Evolutionary conservation across 2,329 filamentous ascomycete species (phyloP).

Genomic region (Arthroderma sp.): DNA sequence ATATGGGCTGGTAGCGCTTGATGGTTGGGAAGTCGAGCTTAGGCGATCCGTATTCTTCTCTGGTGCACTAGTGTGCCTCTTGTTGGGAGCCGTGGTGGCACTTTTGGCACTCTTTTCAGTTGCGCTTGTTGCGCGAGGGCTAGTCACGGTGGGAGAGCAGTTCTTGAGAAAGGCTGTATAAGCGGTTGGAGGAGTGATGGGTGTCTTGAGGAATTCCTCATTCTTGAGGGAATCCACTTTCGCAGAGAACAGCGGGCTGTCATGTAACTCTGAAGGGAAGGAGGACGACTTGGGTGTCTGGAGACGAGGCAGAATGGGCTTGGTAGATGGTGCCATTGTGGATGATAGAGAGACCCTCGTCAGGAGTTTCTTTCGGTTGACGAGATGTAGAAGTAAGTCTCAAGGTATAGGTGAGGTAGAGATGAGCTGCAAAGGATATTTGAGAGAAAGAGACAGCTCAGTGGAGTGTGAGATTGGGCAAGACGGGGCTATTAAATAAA

Average conservation of each 20-base stretch:
- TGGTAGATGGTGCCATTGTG: slow-evolving; percentile 6
- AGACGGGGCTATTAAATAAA: too few species aligned
- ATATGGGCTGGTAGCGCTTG: slow-evolving; percentile 25
- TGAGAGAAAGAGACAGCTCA: too few species aligned
- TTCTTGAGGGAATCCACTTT: slow-evolving; percentile 55
- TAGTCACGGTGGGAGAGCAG: slow-evolving; percentile 57
- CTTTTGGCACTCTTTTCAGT: slow-evolving; percentile 17
- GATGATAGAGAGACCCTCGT: not conserved
- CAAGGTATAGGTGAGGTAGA: too few species aligned
- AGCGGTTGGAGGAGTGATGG: slow-evolving; percentile 77
- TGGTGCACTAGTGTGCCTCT: too few species aligned
- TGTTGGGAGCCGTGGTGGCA: too few species aligned
- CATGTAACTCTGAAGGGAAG: slow-evolving; percentile 44
- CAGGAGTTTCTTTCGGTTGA: too few species aligned
- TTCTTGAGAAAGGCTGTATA: slow-evolving; percentile 89
- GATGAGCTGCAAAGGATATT: too few species aligned
- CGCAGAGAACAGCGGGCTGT: slow-evolving; percentile 35
- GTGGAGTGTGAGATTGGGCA: too few species aligned
- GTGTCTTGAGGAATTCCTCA: slow-evolving; percentile 57
- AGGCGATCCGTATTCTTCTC: slow-evolving; percentile 19
- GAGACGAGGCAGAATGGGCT: slow-evolving; percentile 8
- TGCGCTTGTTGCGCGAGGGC: slow-evolving; percentile 47
- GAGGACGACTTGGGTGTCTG: slow-evolving; percentile 32
- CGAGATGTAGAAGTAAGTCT: too few species aligned
- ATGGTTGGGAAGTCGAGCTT: slow-evolving; percentile 25